A percentile compares a stretch with the other conserved stretches of the same genome.
Conservation (phyloP, 805 yeast genomes). For the Cyberlindnera americana region DNA sequence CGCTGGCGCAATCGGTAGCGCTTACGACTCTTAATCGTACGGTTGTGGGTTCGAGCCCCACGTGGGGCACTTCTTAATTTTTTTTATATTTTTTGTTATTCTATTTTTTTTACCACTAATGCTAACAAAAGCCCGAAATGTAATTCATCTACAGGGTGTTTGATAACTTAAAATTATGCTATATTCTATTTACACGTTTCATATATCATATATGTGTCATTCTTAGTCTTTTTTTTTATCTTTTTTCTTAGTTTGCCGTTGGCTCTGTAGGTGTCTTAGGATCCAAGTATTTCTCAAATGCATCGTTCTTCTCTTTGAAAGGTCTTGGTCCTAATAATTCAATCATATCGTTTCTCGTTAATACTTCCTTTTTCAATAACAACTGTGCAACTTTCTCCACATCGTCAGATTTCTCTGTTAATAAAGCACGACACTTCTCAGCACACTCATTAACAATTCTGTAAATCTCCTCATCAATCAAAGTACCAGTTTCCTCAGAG, state of each 20-base stretch:
- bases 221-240: no score
- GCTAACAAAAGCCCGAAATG: no score
- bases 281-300: conserved; percentile 72
- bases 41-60: conserved; percentile 36
- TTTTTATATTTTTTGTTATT: not conserved
- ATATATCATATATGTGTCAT: not conserved
- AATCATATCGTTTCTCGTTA: conserved; percentile 93
- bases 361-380: conserved; percentile 78
- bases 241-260: no score
- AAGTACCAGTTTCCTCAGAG: conserved; percentile 78
- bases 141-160: no score
- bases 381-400: conserved; percentile 87
- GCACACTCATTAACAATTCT: conserved; percentile 76
- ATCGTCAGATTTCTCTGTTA: conserved; percentile 66
- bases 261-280: conserved; percentile 21
- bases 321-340: conserved; percentile 87
- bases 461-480: conserved; percentile 80
- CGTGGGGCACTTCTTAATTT: conserved; percentile 26
- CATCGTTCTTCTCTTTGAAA: conserved; percentile 85
- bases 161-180: no score
- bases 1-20: conserved; percentile 37
- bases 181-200: conserved; percentile 2
- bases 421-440: conserved; percentile 60
- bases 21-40: conserved; percentile 34
- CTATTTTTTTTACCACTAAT: no score